These are phyloP conservation scores for Berberis vulgaris DNA, from an alignment of 164 flowering plant genomes.

Conservation along the genomic window DNA sequence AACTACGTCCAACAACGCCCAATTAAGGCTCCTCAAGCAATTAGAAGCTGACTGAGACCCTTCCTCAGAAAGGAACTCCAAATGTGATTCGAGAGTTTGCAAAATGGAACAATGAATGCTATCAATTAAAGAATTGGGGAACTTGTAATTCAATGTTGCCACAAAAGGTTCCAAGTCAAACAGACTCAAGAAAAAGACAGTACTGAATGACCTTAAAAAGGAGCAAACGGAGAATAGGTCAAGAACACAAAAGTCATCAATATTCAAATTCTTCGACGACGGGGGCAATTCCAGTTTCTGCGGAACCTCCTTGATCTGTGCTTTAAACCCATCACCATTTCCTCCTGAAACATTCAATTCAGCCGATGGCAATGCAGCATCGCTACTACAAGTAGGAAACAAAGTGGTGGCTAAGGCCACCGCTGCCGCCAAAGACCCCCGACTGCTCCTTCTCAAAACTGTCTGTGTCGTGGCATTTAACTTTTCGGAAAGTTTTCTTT, in stretches of 20 bases:
- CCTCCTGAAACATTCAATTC: constrained; percentile 24
- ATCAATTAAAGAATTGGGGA: constrained; percentile 61
- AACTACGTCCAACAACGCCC: constrained; percentile 71
- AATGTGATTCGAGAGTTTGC: constrained; percentile 59
- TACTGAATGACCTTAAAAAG: constrained; percentile 83
- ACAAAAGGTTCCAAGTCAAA: constrained; percentile 80
- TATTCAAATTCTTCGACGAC: constrained; percentile 49
- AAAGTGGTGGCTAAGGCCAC: not conserved
- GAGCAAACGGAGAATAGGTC: constrained; percentile 75
- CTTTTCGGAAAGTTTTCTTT: constrained; percentile 26
- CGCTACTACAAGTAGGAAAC: no score
- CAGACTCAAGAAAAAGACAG: constrained; percentile 73
- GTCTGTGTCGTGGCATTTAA: constrained; percentile 20
- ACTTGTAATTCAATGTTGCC: constrained; percentile 42
- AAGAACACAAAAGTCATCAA: constrained; percentile 47
- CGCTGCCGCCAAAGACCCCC: constrained; percentile 24
- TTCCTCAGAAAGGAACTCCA: constrained; percentile 66
- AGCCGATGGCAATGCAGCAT: constrained; percentile 23
- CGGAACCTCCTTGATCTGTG: constrained; percentile 22
- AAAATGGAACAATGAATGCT: constrained; percentile 67
- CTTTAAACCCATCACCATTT: constrained; percentile 16
- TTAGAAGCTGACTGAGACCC: constrained; percentile 55
- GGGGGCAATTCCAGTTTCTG: constrained; percentile 54
- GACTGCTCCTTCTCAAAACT: constrained; percentile 71
- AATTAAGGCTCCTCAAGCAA: constrained; percentile 87